Evolutionary conservation across 129 eudicot species (phyloP).

Genomic region (Oenanthe sinensis): DNA sequence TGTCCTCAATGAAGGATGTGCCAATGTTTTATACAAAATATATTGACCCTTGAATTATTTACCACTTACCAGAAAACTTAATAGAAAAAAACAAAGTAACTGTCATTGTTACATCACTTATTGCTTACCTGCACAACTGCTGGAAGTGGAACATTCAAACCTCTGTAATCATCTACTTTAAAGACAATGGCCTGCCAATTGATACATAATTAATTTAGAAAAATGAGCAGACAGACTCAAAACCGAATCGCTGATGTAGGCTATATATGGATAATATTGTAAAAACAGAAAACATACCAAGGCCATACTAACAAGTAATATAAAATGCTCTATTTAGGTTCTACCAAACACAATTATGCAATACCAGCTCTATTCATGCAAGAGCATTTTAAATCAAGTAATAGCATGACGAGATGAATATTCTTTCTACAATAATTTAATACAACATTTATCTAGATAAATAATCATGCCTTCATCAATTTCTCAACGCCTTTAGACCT

Average conservation of each 20-base stretch:
- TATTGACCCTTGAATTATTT: background rate
- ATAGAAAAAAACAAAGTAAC: background rate
- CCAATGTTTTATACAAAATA: background rate
- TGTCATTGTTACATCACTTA: background rate
- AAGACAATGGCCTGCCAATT: conserved; percentile 78
- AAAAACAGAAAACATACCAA: background rate
- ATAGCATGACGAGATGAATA: background rate
- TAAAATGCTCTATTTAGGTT: background rate
- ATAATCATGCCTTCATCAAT: background rate
- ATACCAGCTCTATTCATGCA: background rate
- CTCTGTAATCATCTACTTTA: conserved; percentile 46
- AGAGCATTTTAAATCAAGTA: background rate
- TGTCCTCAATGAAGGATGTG: background rate
- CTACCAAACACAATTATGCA: background rate
- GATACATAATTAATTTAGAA: conserved; percentile 1
- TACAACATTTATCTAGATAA: background rate
- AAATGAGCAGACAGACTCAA: background rate
- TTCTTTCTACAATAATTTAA: background rate
- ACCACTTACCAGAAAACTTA: background rate
- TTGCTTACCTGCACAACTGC: conserved; percentile 80
- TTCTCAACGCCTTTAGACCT: background rate
- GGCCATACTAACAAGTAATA: background rate
- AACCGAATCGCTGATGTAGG: background rate
- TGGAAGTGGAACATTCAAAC: conserved; percentile 87
- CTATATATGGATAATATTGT: background rate